Base-by-base conservation (phyloP, 164 flowering plant genomes). In the Euptelea pleiosperma region DNA sequence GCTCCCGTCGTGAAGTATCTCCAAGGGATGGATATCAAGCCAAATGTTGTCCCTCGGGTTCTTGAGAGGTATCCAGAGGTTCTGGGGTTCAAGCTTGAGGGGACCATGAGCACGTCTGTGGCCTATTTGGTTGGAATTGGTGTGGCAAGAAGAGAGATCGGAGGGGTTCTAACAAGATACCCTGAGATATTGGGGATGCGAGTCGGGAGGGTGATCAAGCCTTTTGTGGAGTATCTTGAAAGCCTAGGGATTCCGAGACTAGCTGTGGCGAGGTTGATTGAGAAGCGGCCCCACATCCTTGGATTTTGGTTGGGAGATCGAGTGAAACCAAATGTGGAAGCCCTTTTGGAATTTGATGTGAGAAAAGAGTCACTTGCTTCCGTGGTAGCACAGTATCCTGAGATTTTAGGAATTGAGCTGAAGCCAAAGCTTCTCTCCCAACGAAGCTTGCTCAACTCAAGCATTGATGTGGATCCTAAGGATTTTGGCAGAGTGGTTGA, bases 61-160 rank as follows among this genome's bases (percentile, higher is more conserved):
- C 79, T 91, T 18, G 96, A 89, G 83, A 82, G 24, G 53, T 89
- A 94, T 56, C 97, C 97, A 3, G 97, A 91, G 72, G 82, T 91
- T 25, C 57, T 88, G 47, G 99, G 99, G 14, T 94, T 88, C 58
- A 94, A 91, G 74, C 93, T 89, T 5, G 97, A 89, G 73, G 99
- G 99, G 16, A 94, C 96, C 29, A 91, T 94, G 97, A 94, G 99
- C 63, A 94, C 97, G 3, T 94, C 99, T 5, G 95, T 94, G 53
- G 99, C 99, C 25, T 94, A 85, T 75, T 74, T 94, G 75, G 86
- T 94, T 60, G 91, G 91, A 34, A 89, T 87, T 61, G 99, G 97
- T n/a, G 93, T 91, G 11, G 78, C 84, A 55, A 78, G 93, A 71
- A 84, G 96, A 75, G 97, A 91, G 60, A 75, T 89, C 65, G 95